These are phyloP conservation scores for Chytriomyces sp. DNA, from an alignment of 192 early-diverging fungal species.

Conservation along the genomic window DNA sequence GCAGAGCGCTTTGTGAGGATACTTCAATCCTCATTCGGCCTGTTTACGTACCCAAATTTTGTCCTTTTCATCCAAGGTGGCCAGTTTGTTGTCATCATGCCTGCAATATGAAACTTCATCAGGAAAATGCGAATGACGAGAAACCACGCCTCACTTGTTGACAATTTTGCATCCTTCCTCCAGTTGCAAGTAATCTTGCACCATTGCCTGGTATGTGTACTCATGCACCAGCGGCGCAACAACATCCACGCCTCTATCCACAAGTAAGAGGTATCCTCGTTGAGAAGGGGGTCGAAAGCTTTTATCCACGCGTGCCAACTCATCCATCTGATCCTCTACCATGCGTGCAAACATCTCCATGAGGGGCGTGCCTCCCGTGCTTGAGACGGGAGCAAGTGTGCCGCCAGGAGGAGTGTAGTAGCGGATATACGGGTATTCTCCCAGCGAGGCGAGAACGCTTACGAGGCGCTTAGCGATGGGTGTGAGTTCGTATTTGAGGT, in stretches of 20 bases:
- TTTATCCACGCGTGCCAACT: slow-evolving; percentile 67
- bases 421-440: slow-evolving; percentile 90
- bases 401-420: slow-evolving; percentile 78
- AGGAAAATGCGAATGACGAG: slow-evolving; percentile 22
- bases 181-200: slow-evolving; percentile 76
- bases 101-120: slow-evolving; percentile 18
- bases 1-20: too few relatives aligned
- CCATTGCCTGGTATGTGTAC: slow-evolving; percentile 78
- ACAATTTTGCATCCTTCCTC: slow-evolving; percentile 65
- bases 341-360: slow-evolving; percentile 77
- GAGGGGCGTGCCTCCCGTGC: slow-evolving; percentile 67
- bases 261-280: slow-evolving; percentile 50
- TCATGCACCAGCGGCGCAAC: slow-evolving; percentile 56
- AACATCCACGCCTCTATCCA: slow-evolving; percentile 55
- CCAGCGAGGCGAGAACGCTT: slow-evolving; percentile 83
- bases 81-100: slow-evolving; percentile 40
- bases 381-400: slow-evolving; percentile 38
- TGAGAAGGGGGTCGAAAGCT: slow-evolving; percentile 53
- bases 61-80: slow-evolving; percentile 70
- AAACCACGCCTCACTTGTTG: slow-evolving; percentile 46
- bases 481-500: slow-evolving; percentile 54
- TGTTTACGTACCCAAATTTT: slow-evolving; percentile 75
- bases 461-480: slow-evolving; percentile 67
- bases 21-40: too few relatives aligned
- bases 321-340: slow-evolving; percentile 86